Evolutionary conservation across 768 basidiomycete species (phyloP), one percentile per base, ranked within the genome.

Genomic region (Xerocomellus intermedius): DNA sequence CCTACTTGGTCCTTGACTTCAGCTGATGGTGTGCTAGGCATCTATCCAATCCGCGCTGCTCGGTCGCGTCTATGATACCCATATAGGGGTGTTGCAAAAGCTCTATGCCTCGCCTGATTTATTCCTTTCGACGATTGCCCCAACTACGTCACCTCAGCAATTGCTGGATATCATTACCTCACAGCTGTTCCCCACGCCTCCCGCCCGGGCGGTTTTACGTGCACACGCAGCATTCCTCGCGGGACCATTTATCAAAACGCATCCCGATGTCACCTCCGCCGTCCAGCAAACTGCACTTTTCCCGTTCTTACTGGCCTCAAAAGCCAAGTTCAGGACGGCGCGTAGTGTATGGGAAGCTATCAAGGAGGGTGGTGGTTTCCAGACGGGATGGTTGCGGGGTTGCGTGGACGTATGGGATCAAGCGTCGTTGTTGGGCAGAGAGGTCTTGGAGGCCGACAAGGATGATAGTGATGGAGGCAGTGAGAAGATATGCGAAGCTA

Each of bases 301-400:
- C 65, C 88, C 92, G 0, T 82, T 83, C 64, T 72, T 95, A 42
- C 68, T 95, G 16, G 86, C 82, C 61, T 86, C 89, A 8, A 91
- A 88, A 64, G 71, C 86, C 3, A 79, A 85, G 48, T 80, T 86
- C 56, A 85, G 83, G 64, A 87, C 82, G 1, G 78, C 83, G 0
- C 77, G 81, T 21, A 66, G 78, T n/a, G 82, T 85, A 0, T 95
- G 93, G 93, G 84, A 85, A 51, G 69, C 80, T n/a, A 65, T 94
- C 53, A 68, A 64, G n/a, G 77, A 76, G 13, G 46, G 66, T 47
- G 59, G 57, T n/a, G 59, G 69, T 52, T 60, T 56, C 50, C 68
- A 64, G 43, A 65, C 42, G 6, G 71, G 69, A 57, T 76, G 86
- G 73, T 65, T 90, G 17, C 71, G 59, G 1, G 87, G 82, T n/a